Conservation (phyloP, 345 rosid species). For the Firmiana major region DNA sequence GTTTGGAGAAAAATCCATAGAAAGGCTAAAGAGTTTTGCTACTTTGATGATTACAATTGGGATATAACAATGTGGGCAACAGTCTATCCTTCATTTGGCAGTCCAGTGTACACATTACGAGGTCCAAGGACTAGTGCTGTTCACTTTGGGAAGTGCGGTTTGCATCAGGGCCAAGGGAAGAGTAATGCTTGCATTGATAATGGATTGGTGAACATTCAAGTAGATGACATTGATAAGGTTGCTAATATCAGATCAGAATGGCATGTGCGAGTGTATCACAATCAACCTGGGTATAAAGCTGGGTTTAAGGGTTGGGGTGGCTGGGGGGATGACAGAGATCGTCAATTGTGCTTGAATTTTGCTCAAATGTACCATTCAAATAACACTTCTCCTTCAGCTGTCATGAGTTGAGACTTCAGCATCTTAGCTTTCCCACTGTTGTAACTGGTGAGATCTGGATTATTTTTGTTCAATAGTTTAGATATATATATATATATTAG, state of each 20-base stretch:
- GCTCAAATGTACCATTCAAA: conserved; percentile 47
- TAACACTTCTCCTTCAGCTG: conserved; percentile 15
- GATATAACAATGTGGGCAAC: conserved; percentile 99
- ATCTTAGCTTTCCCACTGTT: conserved; percentile 14
- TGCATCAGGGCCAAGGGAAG: conserved; percentile 86
- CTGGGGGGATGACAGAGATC: conserved; percentile 93
- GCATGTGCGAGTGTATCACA: conserved; percentile 48
- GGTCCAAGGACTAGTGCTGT: conserved; percentile 91
- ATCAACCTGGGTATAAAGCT: conserved; percentile 91
- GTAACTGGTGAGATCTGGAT: conserved; percentile 23
- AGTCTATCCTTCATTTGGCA: conserved; percentile 85
- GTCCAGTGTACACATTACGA: conserved; percentile 76
- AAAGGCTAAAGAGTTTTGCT: conserved; percentile 83
- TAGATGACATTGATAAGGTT: conserved; percentile 59
- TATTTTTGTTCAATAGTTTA: conserved; percentile 11
- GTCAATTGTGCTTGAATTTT: conserved; percentile 68
- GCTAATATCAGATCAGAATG: conserved; percentile 57
- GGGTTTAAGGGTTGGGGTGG: conserved; percentile 99
- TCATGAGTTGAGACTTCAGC: conserved; percentile 17
- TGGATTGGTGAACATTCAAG: conserved; percentile 53
- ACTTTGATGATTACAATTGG: conserved; percentile 95
- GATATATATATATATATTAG: conserved; percentile 4
- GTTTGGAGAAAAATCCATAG: conserved; percentile 81
- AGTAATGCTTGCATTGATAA: conserved; percentile 69
- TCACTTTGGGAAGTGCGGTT: conserved; percentile 96